Evolutionary conservation across 768 basidiomycete species (phyloP).

Genomic region (Tricholoma matsutake): DNA sequence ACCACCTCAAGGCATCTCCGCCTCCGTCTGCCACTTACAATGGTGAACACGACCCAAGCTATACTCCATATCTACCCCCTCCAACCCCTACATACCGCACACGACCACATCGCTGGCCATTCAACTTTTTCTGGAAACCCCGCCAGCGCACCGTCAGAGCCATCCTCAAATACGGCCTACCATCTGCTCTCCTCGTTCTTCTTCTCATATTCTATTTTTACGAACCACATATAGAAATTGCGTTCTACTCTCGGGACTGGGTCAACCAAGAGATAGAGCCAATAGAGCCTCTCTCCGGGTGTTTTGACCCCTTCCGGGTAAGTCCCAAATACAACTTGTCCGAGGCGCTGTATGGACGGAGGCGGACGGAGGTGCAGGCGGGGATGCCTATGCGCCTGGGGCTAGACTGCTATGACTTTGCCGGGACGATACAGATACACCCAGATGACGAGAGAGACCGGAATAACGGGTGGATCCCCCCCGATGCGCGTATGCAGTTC

Average conservation of each 20-base stretch:
- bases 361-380: conserved; percentile 70
- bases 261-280: conserved; percentile 67
- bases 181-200: conserved; percentile 34
- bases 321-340: conserved; percentile 69
- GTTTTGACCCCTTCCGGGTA: conserved; percentile 63
- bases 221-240: conserved; percentile 84
- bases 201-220: conserved; percentile 55
- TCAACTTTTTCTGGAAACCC: conserved; percentile 22
- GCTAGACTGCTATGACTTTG: conserved; percentile 91
- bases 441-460: conserved; percentile 10
- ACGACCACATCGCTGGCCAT: conserved; percentile 19
- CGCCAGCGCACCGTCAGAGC: conserved; percentile 34
- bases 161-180: conserved; percentile 45
- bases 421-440: conserved; percentile 64
- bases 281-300: conserved; percentile 63
- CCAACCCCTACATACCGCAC: conserved; percentile 25
- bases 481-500: conserved; percentile 58
- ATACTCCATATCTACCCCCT: conserved; percentile 17
- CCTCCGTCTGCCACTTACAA: conserved; percentile 20
- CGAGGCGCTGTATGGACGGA: conserved; percentile 58
- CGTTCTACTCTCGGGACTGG: conserved; percentile 78
- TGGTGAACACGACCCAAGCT: conserved; percentile 13
- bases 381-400: conserved; percentile 77
- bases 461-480: conserved; percentile 19
- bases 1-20: conserved; percentile 9